Evolutionary conservation across 225 moss, liverwort and hornwort species (phyloP), one percentile per base, ranked within the genome.

Genomic region (Marchantia paleacea): DNA sequence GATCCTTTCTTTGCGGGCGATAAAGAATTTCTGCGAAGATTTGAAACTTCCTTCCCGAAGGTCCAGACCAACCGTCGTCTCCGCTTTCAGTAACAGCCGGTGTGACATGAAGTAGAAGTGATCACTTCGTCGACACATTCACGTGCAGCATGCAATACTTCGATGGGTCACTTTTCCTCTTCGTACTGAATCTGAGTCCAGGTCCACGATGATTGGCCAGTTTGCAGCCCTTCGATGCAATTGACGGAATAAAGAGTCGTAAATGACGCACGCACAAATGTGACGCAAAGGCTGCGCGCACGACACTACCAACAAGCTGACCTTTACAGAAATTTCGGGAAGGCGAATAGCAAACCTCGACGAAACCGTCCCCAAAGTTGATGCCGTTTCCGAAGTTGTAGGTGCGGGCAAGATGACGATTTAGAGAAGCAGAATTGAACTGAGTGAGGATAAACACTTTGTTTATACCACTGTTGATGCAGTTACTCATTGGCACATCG

Each of bases 401-500:
- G 54, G 82, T 82, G 9, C 82, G 77, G 48, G 82, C 82, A 62
- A 82, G 82, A 60, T 82, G 82, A 57, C 82, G 82, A 82, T 82
- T 82, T 16, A 82, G 77, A 77, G 82, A 82, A 50, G 82, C 60
- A 50, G 82, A 82, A 50, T 82, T 82, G 60, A 82, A 82, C 77
- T 82, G 82, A 10, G 82, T 82, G 24, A 82, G 82, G 58, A 82
- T 82, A 28, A 82, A 82, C 16, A 82, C 77, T 77, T 82, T 82
- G 49, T 82, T 82, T 69, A 82, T 82, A 26, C 82, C 82, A 77
- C 82, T 82, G 28, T 82, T 82, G 49, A 82, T 82, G 77, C 82
- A 82, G 70, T 82, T 82, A 69, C 82, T 82, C 82, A 82, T 82
- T 11, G 82, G 82, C 70, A 82, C 77, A 50, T 82, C 82, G 69